Evolutionary conservation across 768 basidiomycete species (phyloP).

Genomic region (Artomyces pyxidatus): DNA sequence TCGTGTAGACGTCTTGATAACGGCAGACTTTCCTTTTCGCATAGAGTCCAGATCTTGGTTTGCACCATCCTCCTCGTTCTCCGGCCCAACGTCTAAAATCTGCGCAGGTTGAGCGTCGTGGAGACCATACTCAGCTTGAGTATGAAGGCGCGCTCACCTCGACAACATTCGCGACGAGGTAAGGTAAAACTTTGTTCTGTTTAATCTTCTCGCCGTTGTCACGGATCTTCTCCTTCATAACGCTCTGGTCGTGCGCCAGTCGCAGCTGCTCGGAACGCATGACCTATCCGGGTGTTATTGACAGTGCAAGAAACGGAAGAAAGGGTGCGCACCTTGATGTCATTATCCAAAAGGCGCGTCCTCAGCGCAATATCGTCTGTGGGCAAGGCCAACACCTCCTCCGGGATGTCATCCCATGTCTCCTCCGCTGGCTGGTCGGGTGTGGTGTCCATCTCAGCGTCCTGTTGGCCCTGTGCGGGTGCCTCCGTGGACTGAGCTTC

Average conservation of each 20-base stretch:
- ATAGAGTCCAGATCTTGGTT: slow-evolving; percentile 92
- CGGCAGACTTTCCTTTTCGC: slow-evolving; percentile 96
- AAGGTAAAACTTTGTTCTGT: slow-evolving; percentile 98
- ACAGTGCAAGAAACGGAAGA: background rate
- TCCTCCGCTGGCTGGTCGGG: slow-evolving; percentile 68
- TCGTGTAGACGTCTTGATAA: slow-evolving; percentile 97
- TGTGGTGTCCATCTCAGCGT: slow-evolving; percentile 60
- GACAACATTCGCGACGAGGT: slow-evolving; percentile 95
- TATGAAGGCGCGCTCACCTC: slow-evolving; percentile 52
- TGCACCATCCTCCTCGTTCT: slow-evolving; percentile 91
- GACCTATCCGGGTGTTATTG: slow-evolving; percentile 51
- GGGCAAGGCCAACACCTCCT: slow-evolving; percentile 67
- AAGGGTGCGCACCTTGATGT: slow-evolving; percentile 65
- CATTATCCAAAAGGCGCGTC: slow-evolving; percentile 91
- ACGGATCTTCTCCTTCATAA: slow-evolving; percentile 98
- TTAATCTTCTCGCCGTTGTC: slow-evolving; percentile 98
- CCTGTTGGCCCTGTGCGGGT: slow-evolving; percentile 21
- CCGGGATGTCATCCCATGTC: slow-evolving; percentile 87
- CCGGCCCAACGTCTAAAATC: slow-evolving; percentile 93
- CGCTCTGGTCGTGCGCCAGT: slow-evolving; percentile 86
- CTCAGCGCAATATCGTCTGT: slow-evolving; percentile 87
- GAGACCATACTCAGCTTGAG: background rate
- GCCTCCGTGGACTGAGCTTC: slow-evolving; percentile 26
- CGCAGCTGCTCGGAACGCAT: slow-evolving; percentile 94
- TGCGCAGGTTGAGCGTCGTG: slow-evolving; percentile 23